Base-by-base conservation (phyloP, 2,329 filamentous ascomycete genomes). In the Exophiala viscosa region DNA sequence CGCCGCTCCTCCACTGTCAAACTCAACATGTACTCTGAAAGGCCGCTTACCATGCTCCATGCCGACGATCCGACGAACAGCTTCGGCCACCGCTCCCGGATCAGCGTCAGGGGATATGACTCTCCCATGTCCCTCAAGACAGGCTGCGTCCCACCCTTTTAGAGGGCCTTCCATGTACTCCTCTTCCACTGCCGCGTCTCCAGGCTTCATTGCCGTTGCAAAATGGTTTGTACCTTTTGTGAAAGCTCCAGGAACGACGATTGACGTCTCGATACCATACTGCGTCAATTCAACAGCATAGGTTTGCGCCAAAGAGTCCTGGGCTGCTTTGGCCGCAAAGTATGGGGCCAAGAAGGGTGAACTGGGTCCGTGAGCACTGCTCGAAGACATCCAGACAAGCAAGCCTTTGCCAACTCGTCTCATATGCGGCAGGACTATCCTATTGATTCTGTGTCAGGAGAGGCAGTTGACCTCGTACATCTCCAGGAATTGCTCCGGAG, bases 381-480 rank as follows among this genome's bases (percentile, higher is more conserved):
- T 36, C 4, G 54, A 58, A 5, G 50, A 55, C 2, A 52, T 39
- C 48, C 48, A 60, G 8, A 60, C 23, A 4, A 60, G 36, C 32
- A 58, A 32, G 7, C 55, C 55, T 8, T 23, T 40, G 15, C 45
- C 23, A 13, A 33, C 42, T 20, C 38, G 28, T 17, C 57, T 44
- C 57, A 60, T 60, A 17, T 55, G 48, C 11, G 57, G 55, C 33
- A 60, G 35, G 10, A 52, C 45, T 5, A 43, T 41, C 10, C 52
- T 43, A 17, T 56, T 60, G 33, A 60, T 20, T 9, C 55, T 47
- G 2, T 60, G 55, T 10, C 35, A 32, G 14, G 39, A 34, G 8
- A 58, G 20, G 9, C 36, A 51, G 34, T 61, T 61, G 48, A 59
- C 44, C 6, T 60, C 55, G 31, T 50, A 56, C 13, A 50, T 23